Evolutionary conservation across 176 grass and related monocot species (phyloP).

Genomic region (Microstegium vimineum): DNA sequence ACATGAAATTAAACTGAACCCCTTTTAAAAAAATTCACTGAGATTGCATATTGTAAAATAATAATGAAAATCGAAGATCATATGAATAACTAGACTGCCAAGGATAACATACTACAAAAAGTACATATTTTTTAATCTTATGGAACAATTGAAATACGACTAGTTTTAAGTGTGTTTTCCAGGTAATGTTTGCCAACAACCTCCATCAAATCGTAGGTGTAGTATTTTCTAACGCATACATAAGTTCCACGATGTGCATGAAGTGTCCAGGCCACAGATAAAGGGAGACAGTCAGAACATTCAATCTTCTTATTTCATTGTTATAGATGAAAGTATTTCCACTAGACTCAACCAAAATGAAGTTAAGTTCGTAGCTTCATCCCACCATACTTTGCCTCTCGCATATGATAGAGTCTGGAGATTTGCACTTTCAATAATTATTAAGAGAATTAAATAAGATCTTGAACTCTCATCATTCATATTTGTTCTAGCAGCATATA

Average conservation of each 20-base stretch:
- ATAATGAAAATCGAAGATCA: neutral
- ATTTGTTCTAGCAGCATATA: slow-evolving; percentile 74
- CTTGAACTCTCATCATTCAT: slow-evolving; percentile 98
- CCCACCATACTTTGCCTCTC: slow-evolving; percentile 72
- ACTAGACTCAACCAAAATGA: neutral
- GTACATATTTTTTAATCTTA: neutral
- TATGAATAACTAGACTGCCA: neutral
- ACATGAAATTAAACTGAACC: neutral
- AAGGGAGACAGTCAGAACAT: neutral
- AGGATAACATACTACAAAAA: neutral
- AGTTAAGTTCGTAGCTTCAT: neutral
- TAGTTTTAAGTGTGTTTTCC: neutral
- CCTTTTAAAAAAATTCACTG: neutral
- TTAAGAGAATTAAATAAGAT: slow-evolving; percentile 90
- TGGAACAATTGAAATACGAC: neutral
- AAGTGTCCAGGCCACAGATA: neutral
- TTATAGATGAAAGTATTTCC: neutral
- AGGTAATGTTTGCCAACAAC: neutral
- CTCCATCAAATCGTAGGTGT: neutral
- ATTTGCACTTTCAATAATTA: slow-evolving; percentile 95
- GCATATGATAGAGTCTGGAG: slow-evolving; percentile 91
- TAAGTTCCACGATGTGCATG: neutral
- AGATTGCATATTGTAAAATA: neutral
- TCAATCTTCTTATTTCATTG: neutral
- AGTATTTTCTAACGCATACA: neutral